Evolutionary conservation across 345 rosid species (phyloP).

Genomic region (Atalantia buxifolia): DNA sequence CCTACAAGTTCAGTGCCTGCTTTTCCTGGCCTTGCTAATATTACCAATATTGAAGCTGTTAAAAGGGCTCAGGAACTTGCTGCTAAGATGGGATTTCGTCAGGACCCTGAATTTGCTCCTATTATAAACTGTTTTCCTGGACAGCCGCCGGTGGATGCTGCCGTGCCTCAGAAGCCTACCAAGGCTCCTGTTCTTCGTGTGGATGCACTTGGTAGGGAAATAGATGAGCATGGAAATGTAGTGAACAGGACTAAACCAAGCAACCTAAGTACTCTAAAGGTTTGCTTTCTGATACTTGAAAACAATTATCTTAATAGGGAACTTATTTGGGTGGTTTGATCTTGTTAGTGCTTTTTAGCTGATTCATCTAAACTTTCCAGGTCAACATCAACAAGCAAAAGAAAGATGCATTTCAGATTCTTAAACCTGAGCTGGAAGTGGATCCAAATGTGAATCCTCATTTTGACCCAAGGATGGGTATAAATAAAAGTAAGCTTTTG

Average conservation of each 20-base stretch:
- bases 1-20: conserved; percentile 30
- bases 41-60: conserved; percentile 73
- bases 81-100: conserved; percentile 78
- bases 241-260: conserved; percentile 78
- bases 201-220: conserved; percentile 94
- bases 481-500: conserved; percentile 72
- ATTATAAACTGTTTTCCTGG: conserved; percentile 73
- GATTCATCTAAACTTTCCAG: conserved; percentile 35
- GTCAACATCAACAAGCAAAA: conserved; percentile 97
- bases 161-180: conserved; percentile 70
- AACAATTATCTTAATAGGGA: neutral
- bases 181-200: conserved; percentile 87
- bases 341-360: neutral
- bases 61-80: conserved; percentile 89
- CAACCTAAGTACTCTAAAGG: conserved; percentile 97
- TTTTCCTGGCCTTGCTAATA: conserved; percentile 38
- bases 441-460: conserved; percentile 81
- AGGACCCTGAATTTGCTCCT: conserved; percentile 75
- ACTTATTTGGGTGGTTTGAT: neutral
- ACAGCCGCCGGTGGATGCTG: conserved; percentile 49
- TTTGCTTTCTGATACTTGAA: conserved; percentile 21
- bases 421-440: conserved; percentile 84
- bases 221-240: conserved; percentile 90
- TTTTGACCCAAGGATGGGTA: conserved; percentile 82
- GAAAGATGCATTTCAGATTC: conserved; percentile 94